A percentile compares a stretch with the other conserved stretches of the same genome.
phyloP scores from a whole-genome alignment of 345 rosid species.

The Sonneratia caseolaris region DNA sequence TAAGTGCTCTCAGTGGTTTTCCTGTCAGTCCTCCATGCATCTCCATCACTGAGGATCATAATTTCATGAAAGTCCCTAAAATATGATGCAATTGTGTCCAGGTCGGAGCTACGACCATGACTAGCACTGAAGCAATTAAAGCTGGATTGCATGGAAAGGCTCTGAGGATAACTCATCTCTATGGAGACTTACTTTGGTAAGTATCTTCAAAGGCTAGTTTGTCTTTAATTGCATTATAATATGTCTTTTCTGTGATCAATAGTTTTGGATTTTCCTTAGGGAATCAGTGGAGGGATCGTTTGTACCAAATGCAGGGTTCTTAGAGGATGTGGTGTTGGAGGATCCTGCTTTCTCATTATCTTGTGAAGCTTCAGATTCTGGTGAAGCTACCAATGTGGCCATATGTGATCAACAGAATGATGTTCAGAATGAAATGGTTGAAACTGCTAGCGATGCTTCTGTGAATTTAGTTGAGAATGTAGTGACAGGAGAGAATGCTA shows the following conservation, averaged over 20 bases:
- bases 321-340: constrained; percentile 67
- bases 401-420: constrained; percentile 22
- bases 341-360: constrained; percentile 48
- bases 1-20: constrained; percentile 22
- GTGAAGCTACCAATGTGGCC: constrained; percentile 26
- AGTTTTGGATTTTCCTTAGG: constrained; percentile 36
- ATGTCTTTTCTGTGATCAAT: not conserved
- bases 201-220: constrained; percentile 13
- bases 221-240: constrained; percentile 1
- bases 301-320: constrained; percentile 81
- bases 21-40: not conserved
- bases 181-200: constrained; percentile 75
- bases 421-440: constrained; percentile 19
- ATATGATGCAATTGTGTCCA: constrained; percentile 18
- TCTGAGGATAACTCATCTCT: constrained; percentile 68
- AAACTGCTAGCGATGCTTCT: constrained; percentile 15
- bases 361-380: constrained; percentile 30
- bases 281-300: constrained; percentile 60
- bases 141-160: constrained; percentile 96
- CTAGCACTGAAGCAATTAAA: constrained; percentile 61
- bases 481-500: constrained; percentile 19
- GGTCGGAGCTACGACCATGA: constrained; percentile 91
- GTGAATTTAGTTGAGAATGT: constrained; percentile 11
- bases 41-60: not conserved
- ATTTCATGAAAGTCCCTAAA: constrained; percentile 3